Base-by-base conservation (phyloP, 306 rosid genomes). In the Dalbergia cultrata region DNA sequence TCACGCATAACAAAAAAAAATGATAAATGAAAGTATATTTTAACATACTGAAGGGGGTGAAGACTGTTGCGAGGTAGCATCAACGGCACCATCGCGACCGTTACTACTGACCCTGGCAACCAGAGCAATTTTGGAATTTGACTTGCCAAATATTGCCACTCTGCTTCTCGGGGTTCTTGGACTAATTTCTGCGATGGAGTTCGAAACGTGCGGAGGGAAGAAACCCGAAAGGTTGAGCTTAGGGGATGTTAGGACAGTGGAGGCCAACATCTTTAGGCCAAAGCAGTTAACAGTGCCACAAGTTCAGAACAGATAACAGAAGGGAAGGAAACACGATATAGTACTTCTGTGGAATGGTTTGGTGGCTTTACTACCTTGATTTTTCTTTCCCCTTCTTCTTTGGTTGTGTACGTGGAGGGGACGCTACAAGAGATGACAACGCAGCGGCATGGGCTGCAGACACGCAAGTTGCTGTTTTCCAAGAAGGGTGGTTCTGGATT, bases 191-290 rank as follows among this genome's bases (percentile, higher is more conserved):
- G 77, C 0, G 67, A 58, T n/a, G 71, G 70, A 7, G 70, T 19
- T 79, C 37, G 72, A 58, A 9, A 72, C 26, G 49, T 35, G 70
- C 37, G 11, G 10, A 18, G 50, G 49, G 0, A 72, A 65, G 80
- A 86, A 79, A 80, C 67, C 84, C 39, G 82, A 75, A 49, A 77
- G 81, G 76, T 81, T 87, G 73, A 91, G 62, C 16, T 80, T 81
- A 9, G 87, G 84, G 8, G 92, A 77, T 6, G 84, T 80, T 56
- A 81, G 81, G 79, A 83, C 69, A 6, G 87, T 61, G 16, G 83
- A 82, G 33, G 87, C 85, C 64, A 90, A 80, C 97, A 92, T 94
- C 68, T 71, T 76, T 75, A 35, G 57, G 80, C 69, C 50, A 2
- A 17, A 26, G 53, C 2, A 7, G 61, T 13, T 0, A 69, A 50